Evolutionary conservation across 805 yeast genomes (phyloP).

Genomic region (Saitoella complicata): DNA sequence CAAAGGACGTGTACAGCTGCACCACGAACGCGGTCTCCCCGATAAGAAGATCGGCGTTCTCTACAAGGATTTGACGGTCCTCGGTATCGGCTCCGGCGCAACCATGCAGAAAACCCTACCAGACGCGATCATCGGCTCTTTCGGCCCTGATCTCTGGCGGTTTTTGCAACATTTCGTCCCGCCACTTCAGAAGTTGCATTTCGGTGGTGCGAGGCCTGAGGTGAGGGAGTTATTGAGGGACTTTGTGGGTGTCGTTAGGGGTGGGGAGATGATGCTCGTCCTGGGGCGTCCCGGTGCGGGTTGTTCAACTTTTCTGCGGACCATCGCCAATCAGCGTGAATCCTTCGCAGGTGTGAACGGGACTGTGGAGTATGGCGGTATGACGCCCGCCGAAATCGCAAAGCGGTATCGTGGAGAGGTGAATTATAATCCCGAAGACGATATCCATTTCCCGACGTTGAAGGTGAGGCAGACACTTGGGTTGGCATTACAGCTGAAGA

Average conservation of each 20-base stretch:
- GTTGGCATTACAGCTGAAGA: slow-evolving; percentile 49
- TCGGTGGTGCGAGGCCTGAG: slow-evolving; percentile 6
- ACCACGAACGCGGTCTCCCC: slow-evolving; percentile 6
- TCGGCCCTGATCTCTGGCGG: slow-evolving; percentile 3
- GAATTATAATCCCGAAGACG: slow-evolving; percentile 52
- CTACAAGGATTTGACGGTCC: slow-evolving; percentile 8
- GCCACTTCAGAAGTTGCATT: background rate
- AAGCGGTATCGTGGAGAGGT: slow-evolving; percentile 51
- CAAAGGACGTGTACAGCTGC: slow-evolving; percentile 7
- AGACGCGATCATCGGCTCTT: slow-evolving; percentile 4
- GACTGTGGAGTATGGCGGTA: slow-evolving; percentile 43
- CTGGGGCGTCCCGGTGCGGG: slow-evolving; percentile 72
- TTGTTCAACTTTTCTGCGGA: slow-evolving; percentile 23
- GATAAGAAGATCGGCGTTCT: slow-evolving; percentile 11
- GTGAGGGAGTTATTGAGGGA: slow-evolving; percentile 15
- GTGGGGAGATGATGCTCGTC: slow-evolving; percentile 58
- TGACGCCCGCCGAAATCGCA: slow-evolving; percentile 45
- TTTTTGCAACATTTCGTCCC: slow-evolving; percentile 1
- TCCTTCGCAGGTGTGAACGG: slow-evolving; percentile 29
- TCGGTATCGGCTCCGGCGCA: slow-evolving; percentile 9
- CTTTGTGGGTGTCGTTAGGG: slow-evolving; percentile 27
- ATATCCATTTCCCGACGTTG: slow-evolving; percentile 50
- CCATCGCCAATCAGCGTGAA: slow-evolving; percentile 37
- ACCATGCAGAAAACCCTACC: slow-evolving; percentile 5
- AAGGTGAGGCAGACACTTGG: slow-evolving; percentile 50